Evolutionary conservation across 441 rosid genomes (phyloP).

Genomic region (Populus hybrid): DNA sequence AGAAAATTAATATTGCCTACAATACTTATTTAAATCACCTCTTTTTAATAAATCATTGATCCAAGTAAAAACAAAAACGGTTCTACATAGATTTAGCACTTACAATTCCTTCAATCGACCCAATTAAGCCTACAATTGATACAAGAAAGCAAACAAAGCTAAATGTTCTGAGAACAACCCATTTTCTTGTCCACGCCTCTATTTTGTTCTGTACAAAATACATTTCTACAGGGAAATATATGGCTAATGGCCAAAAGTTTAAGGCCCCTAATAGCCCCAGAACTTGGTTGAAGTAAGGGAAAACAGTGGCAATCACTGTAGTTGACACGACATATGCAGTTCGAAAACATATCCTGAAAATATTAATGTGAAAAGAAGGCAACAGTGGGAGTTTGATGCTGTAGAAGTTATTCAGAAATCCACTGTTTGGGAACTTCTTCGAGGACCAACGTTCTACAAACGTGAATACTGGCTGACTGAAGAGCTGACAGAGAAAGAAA

Average conservation of each 20-base stretch:
- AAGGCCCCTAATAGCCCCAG: slow-evolving; percentile 58
- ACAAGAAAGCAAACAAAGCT: slow-evolving; percentile 47
- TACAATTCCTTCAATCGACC: slow-evolving; percentile 48
- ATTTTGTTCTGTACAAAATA: slow-evolving; percentile 55
- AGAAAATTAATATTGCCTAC: no score
- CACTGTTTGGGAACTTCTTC: background rate
- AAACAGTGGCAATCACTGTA: slow-evolving; percentile 43
- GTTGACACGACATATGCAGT: slow-evolving; percentile 49
- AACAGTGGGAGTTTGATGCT: slow-evolving; percentile 31
- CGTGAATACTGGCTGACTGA: background rate
- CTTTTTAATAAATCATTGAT: no score
- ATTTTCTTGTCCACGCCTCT: slow-evolving; percentile 45
- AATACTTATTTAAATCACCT: no score
- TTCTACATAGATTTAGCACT: slow-evolving; percentile 29
- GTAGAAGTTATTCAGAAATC: background rate
- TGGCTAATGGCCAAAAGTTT: slow-evolving; percentile 51
- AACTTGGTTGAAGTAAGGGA: slow-evolving; percentile 69
- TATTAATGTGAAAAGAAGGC: slow-evolving; percentile 34
- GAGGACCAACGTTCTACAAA: background rate
- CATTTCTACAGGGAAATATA: slow-evolving; percentile 56
- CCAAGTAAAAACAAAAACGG: no score
- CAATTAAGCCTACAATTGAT: slow-evolving; percentile 37
- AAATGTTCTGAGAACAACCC: slow-evolving; percentile 50
- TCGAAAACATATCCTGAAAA: slow-evolving; percentile 46
- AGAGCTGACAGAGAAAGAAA: background rate